These are phyloP conservation scores for Spathaspora arborariae DNA, from an alignment of 805 yeast species.

Conservation along the genomic window DNA sequence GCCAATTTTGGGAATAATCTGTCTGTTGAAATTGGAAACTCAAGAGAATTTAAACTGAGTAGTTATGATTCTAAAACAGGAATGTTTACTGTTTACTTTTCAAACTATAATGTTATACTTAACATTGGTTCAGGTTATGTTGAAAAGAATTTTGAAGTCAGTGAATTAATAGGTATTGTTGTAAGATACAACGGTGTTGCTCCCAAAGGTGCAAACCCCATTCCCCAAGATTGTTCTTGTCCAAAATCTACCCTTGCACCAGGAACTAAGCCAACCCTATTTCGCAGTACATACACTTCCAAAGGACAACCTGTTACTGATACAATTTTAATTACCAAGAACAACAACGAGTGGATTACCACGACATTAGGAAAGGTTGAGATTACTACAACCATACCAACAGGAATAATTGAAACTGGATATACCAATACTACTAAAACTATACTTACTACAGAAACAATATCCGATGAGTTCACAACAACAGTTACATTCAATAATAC, in stretches of 20 bases:
- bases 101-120: not conserved
- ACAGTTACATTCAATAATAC: not conserved
- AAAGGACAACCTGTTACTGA: not conserved
- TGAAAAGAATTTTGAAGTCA: not conserved
- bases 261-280: not conserved
- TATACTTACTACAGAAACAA: not conserved
- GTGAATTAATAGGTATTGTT: not conserved
- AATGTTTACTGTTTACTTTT: not conserved
- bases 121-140: not conserved
- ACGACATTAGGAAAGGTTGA: not conserved
- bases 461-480: not conserved
- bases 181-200: not conserved
- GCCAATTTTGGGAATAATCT: not conserved
- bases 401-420: not conserved
- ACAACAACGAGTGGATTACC: not conserved
- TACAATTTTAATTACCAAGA: not conserved
- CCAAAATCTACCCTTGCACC: not conserved
- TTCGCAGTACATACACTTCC: not conserved
- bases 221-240: not conserved
- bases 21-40: not conserved
- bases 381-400: no score
- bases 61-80: not conserved
- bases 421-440: not conserved
- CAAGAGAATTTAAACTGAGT: not conserved
- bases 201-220: not conserved